phyloP scores from a whole-genome alignment of 257 asterid species.

The Ophiorrhiza pumila region DNA sequence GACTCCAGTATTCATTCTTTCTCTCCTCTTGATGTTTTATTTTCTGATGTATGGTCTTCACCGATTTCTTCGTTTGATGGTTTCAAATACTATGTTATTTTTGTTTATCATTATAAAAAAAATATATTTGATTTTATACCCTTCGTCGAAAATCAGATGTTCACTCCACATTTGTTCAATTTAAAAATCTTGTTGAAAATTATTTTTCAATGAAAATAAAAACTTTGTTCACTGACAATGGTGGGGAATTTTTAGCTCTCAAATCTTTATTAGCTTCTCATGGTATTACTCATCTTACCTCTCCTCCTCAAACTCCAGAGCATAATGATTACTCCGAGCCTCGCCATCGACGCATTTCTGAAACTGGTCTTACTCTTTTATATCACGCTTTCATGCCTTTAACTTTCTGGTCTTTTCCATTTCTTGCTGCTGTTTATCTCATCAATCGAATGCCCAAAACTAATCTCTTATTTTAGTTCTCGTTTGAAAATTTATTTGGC shows the following conservation, averaged over 20 bases:
- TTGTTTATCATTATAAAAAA: not conserved
- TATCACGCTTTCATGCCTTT: not conserved
- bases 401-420: not conserved
- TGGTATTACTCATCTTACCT: not conserved
- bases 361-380: constrained; percentile 7
- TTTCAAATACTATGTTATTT: constrained; percentile 6
- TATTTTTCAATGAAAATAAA: not conserved
- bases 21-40: not conserved
- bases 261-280: not conserved
- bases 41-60: constrained; percentile 4
- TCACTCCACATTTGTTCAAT: not conserved
- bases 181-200: not conserved
- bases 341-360: not conserved
- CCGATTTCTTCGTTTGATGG: not conserved
- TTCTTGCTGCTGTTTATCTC: not conserved
- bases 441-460: not conserved
- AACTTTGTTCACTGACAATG: not conserved
- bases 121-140: not conserved
- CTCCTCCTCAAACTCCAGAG: constrained; percentile 7
- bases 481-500: no score
- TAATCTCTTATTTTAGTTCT: not conserved
- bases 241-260: no score
- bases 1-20: not conserved
- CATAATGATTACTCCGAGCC: not conserved
- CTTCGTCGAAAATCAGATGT: not conserved